Conservation (phyloP, 1,139 yeast species). For the Pichia inconspicua region DNA sequence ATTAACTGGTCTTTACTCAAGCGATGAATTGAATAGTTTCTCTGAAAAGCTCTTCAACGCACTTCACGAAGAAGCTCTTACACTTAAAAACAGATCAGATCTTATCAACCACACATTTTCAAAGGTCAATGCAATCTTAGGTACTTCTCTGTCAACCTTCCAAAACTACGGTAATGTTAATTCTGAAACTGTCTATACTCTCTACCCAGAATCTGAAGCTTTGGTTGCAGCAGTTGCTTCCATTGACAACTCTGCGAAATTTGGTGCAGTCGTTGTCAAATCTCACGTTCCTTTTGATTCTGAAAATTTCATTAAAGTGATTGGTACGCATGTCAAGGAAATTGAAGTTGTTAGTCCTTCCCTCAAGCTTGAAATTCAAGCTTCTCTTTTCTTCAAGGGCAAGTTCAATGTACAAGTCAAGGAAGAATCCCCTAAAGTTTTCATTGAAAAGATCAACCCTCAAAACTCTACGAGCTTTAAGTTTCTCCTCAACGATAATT, state of each 20-base stretch:
- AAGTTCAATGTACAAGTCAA: conserved; percentile 34
- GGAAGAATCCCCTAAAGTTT: conserved; percentile 44
- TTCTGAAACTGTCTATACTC: conserved; percentile 67
- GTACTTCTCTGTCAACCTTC: conserved; percentile 55
- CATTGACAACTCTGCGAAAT: conserved; percentile 32
- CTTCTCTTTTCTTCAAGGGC: conserved; percentile 56
- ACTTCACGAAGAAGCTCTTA: conserved; percentile 22
- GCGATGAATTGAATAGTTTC: conserved; percentile 37
- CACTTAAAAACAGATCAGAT: conserved; percentile 23
- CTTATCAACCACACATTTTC: conserved; percentile 41
- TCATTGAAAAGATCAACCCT: conserved; percentile 15
- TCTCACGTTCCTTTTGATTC: conserved; percentile 73
- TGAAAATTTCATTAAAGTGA: conserved; percentile 45
- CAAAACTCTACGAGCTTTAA: conserved; percentile 32
- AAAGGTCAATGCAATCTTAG: conserved; percentile 47
- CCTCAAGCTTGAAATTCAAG: conserved; percentile 64
- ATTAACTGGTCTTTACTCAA: conserved; percentile 39
- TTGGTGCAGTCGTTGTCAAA: conserved; percentile 67
- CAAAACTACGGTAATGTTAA: conserved; percentile 58
- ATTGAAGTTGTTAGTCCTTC: conserved; percentile 46
- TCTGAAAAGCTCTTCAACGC: conserved; percentile 33
- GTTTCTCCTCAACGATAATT: conserved; percentile 65
- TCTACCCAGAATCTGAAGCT: conserved; percentile 67
- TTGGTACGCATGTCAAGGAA: conserved; percentile 55
- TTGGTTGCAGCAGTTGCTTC: conserved; percentile 41